A percentile compares a stretch with the other conserved stretches of the same genome.
Conservation (phyloP, 2,329 filamentous ascomycete genomes). For the Neonectria sp. region DNA sequence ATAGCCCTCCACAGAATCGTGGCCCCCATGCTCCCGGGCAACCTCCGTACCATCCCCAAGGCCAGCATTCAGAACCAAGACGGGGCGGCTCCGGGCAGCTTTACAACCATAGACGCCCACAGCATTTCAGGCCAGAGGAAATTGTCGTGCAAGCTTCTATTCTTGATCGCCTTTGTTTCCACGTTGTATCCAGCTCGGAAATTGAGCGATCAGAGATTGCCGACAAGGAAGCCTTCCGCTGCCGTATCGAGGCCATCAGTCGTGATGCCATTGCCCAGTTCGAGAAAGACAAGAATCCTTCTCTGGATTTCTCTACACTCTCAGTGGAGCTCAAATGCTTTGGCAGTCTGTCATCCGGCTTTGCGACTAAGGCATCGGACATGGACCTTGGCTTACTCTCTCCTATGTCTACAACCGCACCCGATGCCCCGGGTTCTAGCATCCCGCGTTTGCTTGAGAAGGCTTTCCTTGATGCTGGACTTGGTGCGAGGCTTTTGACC, state of each 20-base stretch:
- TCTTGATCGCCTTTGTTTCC: slow-evolving; percentile 64
- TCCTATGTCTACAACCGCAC: slow-evolving; percentile 68
- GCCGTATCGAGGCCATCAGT: slow-evolving; percentile 75
- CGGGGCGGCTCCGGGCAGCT: slow-evolving; percentile 34
- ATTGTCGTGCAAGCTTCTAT: slow-evolving; percentile 63
- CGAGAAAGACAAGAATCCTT: slow-evolving; percentile 60
- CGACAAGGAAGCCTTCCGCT: slow-evolving; percentile 80
- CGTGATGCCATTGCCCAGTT: slow-evolving; percentile 69
- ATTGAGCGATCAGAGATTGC: slow-evolving; percentile 75
- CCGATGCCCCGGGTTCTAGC: slow-evolving; percentile 68
- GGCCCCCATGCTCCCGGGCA: slow-evolving; percentile 18
- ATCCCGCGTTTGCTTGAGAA: slow-evolving; percentile 85
- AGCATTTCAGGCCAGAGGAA: slow-evolving; percentile 60
- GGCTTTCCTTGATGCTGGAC: slow-evolving; percentile 78
- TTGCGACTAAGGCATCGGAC: slow-evolving; percentile 89
- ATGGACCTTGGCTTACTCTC: slow-evolving; percentile 90
- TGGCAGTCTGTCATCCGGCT: slow-evolving; percentile 87
- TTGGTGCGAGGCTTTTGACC: slow-evolving; percentile 83
- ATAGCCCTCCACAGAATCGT: slow-evolving; percentile 45
- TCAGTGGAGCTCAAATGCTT: slow-evolving; percentile 83
- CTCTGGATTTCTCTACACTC: slow-evolving; percentile 63
- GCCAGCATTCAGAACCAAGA: slow-evolving; percentile 21
- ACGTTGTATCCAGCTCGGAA: slow-evolving; percentile 68
- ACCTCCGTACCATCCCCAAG: slow-evolving; percentile 22
- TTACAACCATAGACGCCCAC: slow-evolving; percentile 42